A percentile compares a stretch with the other conserved stretches of the same genome.
Evolutionary conservation across 495 filamentous ascomycete species (phyloP).

Genomic region (Hypoxylon intermedium): DNA sequence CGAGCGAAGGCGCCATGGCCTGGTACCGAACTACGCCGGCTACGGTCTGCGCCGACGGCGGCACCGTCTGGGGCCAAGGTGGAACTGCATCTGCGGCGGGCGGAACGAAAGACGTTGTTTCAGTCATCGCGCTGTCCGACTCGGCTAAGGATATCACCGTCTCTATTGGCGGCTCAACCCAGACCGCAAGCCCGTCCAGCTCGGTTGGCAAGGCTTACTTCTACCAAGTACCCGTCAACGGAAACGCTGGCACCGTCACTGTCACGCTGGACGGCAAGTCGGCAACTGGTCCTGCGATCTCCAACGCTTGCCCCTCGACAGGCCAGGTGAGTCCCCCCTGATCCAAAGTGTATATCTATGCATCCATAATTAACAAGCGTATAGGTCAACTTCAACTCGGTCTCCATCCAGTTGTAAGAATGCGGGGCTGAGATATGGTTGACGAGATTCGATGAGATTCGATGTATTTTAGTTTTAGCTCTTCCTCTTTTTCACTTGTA

Average conservation of each 20-base stretch:
- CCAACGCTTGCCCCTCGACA: constrained; percentile 48
- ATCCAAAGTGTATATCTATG: background rate
- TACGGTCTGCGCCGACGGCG: constrained; percentile 40
- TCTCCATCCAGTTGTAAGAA: constrained; percentile 46
- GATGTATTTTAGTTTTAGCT: too few relatives aligned
- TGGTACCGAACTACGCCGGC: constrained; percentile 69
- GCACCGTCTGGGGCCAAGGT: constrained; percentile 57
- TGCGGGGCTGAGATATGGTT: background rate
- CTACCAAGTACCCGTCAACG: constrained; percentile 62
- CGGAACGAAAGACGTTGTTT: constrained; percentile 56
- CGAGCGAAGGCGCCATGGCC: constrained; percentile 59
- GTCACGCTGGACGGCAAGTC: constrained; percentile 57
- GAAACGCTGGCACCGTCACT: constrained; percentile 58
- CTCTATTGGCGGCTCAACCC: constrained; percentile 55
- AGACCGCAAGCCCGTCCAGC: constrained; percentile 48
- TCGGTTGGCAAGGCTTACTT: constrained; percentile 52
- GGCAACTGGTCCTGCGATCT: constrained; percentile 56
- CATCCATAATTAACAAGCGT: constrained; percentile 22
- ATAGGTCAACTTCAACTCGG: constrained; percentile 53
- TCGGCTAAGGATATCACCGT: constrained; percentile 51
- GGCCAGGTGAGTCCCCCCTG: constrained; percentile 56
- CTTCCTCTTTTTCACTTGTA: too few relatives aligned
- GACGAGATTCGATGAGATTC: too few relatives aligned
- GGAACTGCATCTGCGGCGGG: constrained; percentile 46
- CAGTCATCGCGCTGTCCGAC: constrained; percentile 51